phyloP scores from a whole-genome alignment of 1,284 basidiomycete species.

The Fomitopsis betulina region DNA sequence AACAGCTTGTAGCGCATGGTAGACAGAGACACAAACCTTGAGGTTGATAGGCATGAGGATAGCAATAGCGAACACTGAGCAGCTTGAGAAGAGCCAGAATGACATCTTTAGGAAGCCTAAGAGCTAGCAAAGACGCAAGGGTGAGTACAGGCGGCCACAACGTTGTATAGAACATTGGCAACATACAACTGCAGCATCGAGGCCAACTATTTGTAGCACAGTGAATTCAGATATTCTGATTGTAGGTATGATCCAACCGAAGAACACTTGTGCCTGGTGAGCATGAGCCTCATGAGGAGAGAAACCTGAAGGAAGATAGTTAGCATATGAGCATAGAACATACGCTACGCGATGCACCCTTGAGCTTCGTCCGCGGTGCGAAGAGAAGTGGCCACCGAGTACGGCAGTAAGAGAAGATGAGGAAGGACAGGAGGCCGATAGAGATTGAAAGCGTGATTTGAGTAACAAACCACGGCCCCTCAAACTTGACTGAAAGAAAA shows the following conservation, averaged over 20 bases:
- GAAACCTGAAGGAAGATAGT: conserved; percentile 53
- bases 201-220: conserved; percentile 90
- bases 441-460: conserved; percentile 78
- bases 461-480: conserved; percentile 92
- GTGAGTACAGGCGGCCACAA: not conserved
- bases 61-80: conserved; percentile 73
- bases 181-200: conserved; percentile 89
- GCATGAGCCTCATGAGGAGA: conserved; percentile 87
- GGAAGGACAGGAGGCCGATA: conserved; percentile 79
- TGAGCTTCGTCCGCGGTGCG: conserved; percentile 90
- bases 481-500: conserved; percentile 49
- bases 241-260: conserved; percentile 95
- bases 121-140: conserved; percentile 50
- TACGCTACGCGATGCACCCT: conserved; percentile 51
- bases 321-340: not conserved
- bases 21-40: conserved; percentile 43
- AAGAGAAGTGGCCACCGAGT: conserved; percentile 87
- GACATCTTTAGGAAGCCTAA: conserved; percentile 95
- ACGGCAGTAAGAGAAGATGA: conserved; percentile 85
- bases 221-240: conserved; percentile 87
- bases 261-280: conserved; percentile 78
- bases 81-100: conserved; percentile 84
- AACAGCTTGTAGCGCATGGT: not conserved
- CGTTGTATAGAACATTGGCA: too few relatives aligned
- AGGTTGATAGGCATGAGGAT: conserved; percentile 90